Conservation (phyloP, 2,329 filamentous ascomycete species). For the Clarireedia homoeocarpa region DNA sequence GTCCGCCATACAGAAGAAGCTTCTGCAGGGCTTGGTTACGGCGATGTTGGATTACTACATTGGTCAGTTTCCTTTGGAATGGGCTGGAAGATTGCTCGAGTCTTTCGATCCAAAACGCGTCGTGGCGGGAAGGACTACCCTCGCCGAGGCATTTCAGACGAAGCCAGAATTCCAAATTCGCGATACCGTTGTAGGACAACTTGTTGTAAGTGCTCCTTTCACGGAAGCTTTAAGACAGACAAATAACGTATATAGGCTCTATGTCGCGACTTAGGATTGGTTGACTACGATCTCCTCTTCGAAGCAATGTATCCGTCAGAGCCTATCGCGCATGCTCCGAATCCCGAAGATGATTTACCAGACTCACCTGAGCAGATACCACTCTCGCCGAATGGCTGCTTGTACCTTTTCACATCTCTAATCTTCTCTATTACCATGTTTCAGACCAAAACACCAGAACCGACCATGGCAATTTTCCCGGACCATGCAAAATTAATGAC, state of each 20-base stretch:
- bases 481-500: conserved; percentile 48
- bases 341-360: conserved; percentile 39
- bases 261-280: conserved; percentile 52
- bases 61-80: conserved; percentile 50
- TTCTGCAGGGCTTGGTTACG: conserved; percentile 71
- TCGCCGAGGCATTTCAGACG: conserved; percentile 56
- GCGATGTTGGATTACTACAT: conserved; percentile 70
- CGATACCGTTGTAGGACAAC: conserved; percentile 62
- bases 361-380: conserved; percentile 43
- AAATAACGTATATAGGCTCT: conserved; percentile 23
- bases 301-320: conserved; percentile 38
- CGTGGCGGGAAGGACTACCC: conserved; percentile 52
- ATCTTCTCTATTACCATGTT: conserved; percentile 56
- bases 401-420: conserved; percentile 54
- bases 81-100: conserved; percentile 60
- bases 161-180: conserved; percentile 52
- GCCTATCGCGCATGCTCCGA: conserved; percentile 31
- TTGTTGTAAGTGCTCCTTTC: conserved; percentile 46
- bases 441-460: conserved; percentile 44
- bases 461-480: conserved; percentile 51
- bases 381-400: conserved; percentile 50
- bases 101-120: conserved; percentile 56
- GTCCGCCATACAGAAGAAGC: conserved; percentile 49
- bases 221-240: conserved; percentile 10
- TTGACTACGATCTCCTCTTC: conserved; percentile 35